Percentiles rank a stretch among this genome's conserved stretches.
Conservation (phyloP, 352 stramenopile genomes). For the Phytophthora cactorum region DNA sequence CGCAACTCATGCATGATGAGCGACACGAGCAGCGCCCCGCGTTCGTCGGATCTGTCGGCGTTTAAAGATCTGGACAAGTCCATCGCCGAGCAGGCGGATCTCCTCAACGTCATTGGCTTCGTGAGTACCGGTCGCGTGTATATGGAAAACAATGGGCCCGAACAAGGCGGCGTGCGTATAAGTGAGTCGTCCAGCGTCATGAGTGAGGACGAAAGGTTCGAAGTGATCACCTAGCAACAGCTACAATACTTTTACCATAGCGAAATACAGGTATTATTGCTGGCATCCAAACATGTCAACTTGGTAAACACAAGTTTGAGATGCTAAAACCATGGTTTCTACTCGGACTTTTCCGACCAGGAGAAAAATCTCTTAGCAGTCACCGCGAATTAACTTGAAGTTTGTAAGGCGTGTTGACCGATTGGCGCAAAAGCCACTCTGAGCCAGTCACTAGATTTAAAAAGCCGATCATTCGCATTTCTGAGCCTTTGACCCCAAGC, state of each 20-base stretch:
- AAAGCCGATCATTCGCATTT: conserved; percentile 18
- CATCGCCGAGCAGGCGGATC: conserved; percentile 74
- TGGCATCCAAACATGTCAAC: no score
- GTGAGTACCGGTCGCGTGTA: conserved; percentile 79
- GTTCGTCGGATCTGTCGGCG: conserved; percentile 62
- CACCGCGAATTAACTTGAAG: conserved; percentile 20
- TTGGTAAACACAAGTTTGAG: conserved; percentile 24
- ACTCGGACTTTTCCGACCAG: not conserved
- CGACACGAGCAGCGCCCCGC: conserved; percentile 70
- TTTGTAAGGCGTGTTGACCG: conserved; percentile 27
- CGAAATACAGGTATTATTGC: not conserved
- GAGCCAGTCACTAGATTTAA: conserved; percentile 8
- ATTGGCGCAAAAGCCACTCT: conserved; percentile 1
- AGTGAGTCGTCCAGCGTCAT: conserved; percentile 63
- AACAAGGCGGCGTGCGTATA: conserved; percentile 62
- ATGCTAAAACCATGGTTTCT: conserved; percentile 27
- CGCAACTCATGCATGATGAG: conserved; percentile 84
- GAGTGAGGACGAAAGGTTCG: conserved; percentile 65
- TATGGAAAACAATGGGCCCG: conserved; percentile 66
- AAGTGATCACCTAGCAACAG: conserved; percentile 54
- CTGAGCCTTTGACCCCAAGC: conserved; percentile 13
- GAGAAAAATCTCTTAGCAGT: conserved; percentile 16
- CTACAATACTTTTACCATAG: conserved; percentile 11
- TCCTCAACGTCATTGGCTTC: conserved; percentile 79
- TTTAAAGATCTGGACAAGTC: conserved; percentile 78